Base-by-base conservation (phyloP, 768 basidiomycete species). In the Pulveroboletus sp. region DNA sequence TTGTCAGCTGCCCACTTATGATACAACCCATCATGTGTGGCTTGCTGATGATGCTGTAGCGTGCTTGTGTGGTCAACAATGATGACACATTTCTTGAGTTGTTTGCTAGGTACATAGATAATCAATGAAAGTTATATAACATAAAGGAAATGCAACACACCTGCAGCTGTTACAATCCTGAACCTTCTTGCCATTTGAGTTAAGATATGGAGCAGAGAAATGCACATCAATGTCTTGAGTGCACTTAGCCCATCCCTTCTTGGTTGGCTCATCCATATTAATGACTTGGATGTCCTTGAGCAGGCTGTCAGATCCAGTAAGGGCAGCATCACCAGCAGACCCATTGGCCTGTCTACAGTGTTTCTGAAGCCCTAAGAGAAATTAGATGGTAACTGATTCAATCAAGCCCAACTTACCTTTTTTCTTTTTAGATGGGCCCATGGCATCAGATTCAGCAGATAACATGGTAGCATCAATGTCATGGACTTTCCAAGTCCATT, bases 1-100 rank as follows among this genome's bases (percentile, higher is more conserved):
- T 45, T 50, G 5, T 44, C 16, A 5, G 43, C 32, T n/a, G 49
- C 49, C 49, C 49, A 50, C 21, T 44, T 35, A 3, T 7, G 10
- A 40, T 45, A 45, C 2, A 2, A 4, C 13, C 12, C 31, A 0
- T 12, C 1, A 4, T 50, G 43, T 14, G 13, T 21, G 19, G 43
- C 17, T 45, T 50, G 43, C 38, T 50, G 49, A 38, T 50, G 43
- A 21, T 5, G 6, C 25, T 2, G 23, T 6, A 45, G 8, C 9
- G 17, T 49, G 1, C n/a, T 49, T 12, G 31, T 4, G 38, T 49
- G n/a, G 20, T 49, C 6, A 2, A 43, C 6, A 6, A 49, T 33
- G n/a, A 20, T 2, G 4, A 45, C 23, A 1, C 6, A 6, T 14
- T 33, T 43, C 9, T 49, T 43, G 13, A 38, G 42, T 25, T 31